phyloP scores from a whole-genome alignment of 2,329 filamentous ascomycete genomes.

The Lasiodiplodia sp. region DNA sequence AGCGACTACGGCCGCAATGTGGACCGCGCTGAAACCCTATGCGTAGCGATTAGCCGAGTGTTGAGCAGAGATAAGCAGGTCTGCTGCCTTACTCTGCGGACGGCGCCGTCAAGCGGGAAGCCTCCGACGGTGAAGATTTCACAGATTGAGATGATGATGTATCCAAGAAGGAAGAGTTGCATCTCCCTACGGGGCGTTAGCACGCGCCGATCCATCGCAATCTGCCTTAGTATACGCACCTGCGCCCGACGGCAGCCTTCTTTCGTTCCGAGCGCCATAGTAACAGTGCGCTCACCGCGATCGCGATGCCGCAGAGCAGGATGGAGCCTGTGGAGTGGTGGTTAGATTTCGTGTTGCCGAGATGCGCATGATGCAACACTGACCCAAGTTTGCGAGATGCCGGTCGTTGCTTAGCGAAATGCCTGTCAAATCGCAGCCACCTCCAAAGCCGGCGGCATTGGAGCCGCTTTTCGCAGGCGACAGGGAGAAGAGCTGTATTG shows the following conservation, averaged over 20 bases:
- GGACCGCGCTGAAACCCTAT: constrained; percentile 86
- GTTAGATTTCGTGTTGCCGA: constrained; percentile 26
- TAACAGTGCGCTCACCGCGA: constrained; percentile 71
- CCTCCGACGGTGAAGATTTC: constrained; percentile 96
- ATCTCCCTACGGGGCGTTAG: constrained; percentile 74
- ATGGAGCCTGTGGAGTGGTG: constrained; percentile 75
- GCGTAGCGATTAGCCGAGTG: constrained; percentile 11
- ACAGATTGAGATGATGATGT: constrained; percentile 87
- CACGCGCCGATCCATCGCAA: constrained; percentile 23
- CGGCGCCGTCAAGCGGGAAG: constrained; percentile 75
- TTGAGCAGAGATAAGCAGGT: neutral
- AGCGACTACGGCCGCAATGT: constrained; percentile 87
- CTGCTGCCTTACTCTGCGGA: constrained; percentile 70
- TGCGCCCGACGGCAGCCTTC: constrained; percentile 89
- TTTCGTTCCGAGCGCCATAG: constrained; percentile 86
- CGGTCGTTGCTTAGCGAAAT: constrained; percentile 72
- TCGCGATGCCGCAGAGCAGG: constrained; percentile 78
- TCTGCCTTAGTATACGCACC: constrained; percentile 59
- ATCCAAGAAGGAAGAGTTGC: constrained; percentile 89
- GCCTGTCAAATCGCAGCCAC: constrained; percentile 76
- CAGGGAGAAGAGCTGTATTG: constrained; percentile 68
- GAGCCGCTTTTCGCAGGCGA: constrained; percentile 54
- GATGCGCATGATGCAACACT: constrained; percentile 42
- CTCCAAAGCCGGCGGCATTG: neutral
- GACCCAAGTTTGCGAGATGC: constrained; percentile 83